Base-by-base conservation (phyloP, 2,329 filamentous ascomycete genomes). In the Botrytis sinoallii region DNA sequence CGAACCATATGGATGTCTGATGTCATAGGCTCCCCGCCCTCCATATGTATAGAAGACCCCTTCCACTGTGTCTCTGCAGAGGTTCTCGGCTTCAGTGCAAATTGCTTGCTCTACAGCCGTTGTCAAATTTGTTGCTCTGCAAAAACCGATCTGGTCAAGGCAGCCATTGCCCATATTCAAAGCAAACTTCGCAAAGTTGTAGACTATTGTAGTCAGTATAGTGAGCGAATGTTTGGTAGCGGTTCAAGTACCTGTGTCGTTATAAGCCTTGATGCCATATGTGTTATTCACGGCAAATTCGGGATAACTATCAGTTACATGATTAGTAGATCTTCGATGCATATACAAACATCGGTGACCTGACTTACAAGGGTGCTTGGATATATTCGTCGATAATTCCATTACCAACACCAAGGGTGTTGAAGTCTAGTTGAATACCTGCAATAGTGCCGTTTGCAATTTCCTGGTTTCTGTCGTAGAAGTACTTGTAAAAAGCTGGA, bases 391-490 rank as follows among this genome's bases (percentile, higher is more conserved):
- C 92, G 55, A 93, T 83, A 74, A 90, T 87, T 22, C 90, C 91
- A 79, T 93, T 92, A 72, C 92, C 84, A 74, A 93, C 90, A 46
- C 91, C 91, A 0, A 93, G 81, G 0, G 90, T 87, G 32, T 84
- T 84, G 16, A 93, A 84, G 71, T 87, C 85, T 63, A 92, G 86
- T 4, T 90, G 82, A 3, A 87, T 88, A 52, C 82, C 84, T n/a
- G 85, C 78, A 1, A 87, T 75, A 1, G 84, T 80, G 4, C 88
- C 86, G 63, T 84, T 86, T 44, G 80, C 78, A n/a, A 87, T 86
- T 73, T 84, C 83, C 29, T 84, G 80, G 76, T 93, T 93, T 81
- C 93, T 89, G 72, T 87, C 81, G 77, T 90, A 85, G 80, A 86
- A 87, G 59, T 84, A 83, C 35, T 85, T 83, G 22, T 88, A 88